phyloP scores from a whole-genome alignment of 768 basidiomycete species.

The Paxillus involutus region DNA sequence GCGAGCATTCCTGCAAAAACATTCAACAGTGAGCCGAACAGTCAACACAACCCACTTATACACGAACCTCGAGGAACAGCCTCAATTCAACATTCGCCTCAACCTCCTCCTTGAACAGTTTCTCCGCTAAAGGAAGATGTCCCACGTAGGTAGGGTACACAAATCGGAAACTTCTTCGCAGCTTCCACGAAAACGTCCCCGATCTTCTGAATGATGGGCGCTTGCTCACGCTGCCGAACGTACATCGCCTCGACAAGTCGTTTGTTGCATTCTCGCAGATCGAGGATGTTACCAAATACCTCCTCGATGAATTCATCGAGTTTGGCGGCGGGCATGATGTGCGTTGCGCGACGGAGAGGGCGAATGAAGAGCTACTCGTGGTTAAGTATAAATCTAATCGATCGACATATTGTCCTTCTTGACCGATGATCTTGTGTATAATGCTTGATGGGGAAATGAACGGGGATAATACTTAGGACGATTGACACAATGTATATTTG shows the following conservation, averaged over 20 bases:
- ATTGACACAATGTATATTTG: slow-evolving; percentile 52
- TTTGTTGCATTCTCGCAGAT: slow-evolving; percentile 81
- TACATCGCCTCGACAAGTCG: slow-evolving; percentile 84
- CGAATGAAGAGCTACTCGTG: slow-evolving; percentile 50
- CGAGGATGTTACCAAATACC: slow-evolving; percentile 86
- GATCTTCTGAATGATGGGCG: slow-evolving; percentile 77
- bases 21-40: slow-evolving; percentile 1
- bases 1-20: slow-evolving; percentile 20
- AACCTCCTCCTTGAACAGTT: slow-evolving; percentile 81
- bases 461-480: neutral
- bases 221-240: slow-evolving; percentile 81
- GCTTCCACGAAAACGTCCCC: slow-evolving; percentile 89
- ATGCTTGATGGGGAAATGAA: slow-evolving; percentile 36
- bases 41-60: neutral
- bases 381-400: slow-evolving; percentile 34
- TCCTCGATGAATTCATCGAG: slow-evolving; percentile 86
- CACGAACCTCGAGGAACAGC: slow-evolving; percentile 77
- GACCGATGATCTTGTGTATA: slow-evolving; percentile 85
- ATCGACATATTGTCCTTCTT: slow-evolving; percentile 82
- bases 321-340: slow-evolving; percentile 55
- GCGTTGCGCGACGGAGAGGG: slow-evolving; percentile 50
- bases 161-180: slow-evolving; percentile 82
- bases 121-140: slow-evolving; percentile 82
- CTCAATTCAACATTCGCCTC: slow-evolving; percentile 80
- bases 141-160: slow-evolving; percentile 87